Evolutionary conservation across 129 eudicot species (phyloP), one percentile per base, ranked within the genome.

Genomic region (Saposhnikovia divaricata): DNA sequence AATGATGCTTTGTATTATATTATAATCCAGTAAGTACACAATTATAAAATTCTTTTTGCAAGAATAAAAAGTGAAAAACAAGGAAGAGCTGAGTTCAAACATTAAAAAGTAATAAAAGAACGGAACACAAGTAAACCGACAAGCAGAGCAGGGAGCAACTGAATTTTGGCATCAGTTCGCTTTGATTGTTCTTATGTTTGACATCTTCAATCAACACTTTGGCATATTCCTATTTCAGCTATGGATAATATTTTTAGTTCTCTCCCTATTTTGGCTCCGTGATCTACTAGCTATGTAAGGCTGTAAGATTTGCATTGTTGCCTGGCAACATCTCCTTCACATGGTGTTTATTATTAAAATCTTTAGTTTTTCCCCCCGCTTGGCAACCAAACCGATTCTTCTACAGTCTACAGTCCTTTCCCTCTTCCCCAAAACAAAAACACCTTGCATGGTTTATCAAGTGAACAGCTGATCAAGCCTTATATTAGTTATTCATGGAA

Each of bases 251-350:
- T 45, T 25, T n/a, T 10, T 6, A 25, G 10, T 47, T 31, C 9
- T 31, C 38, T 4, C 77, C 23, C 8, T 28, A 23, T 6, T 43
- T 43, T 46, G 59, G 15, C 72, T 28, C 40, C 28, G 66, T 57
- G 19, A 28, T 65, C 14, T 25, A 27, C 39, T 65, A 1, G 13
- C 10, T 28, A 65, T 11, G 39, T 65, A 63, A 27, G 39, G 13
- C 37, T 65, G 12, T 65, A 28, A 28, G 34, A 1, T 28, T 10
- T 65, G 39, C 72, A 4, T 14, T 65, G 72, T 12, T 27, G 6
- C 72, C 72, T 65, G 39, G 72, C 38, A 63, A 65, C 16, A 65
- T 65, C 72, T 28, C 39, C 28, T 65, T 65, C 72, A 65, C 37
- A n/a, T 23, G 28, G 28, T 57, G 66, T 57, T 57, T 31, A 57